Percentiles rank a stretch among this genome's conserved stretches.
Conservation (phyloP, 306 rosid species). For the Ochetophila trinervis region DNA sequence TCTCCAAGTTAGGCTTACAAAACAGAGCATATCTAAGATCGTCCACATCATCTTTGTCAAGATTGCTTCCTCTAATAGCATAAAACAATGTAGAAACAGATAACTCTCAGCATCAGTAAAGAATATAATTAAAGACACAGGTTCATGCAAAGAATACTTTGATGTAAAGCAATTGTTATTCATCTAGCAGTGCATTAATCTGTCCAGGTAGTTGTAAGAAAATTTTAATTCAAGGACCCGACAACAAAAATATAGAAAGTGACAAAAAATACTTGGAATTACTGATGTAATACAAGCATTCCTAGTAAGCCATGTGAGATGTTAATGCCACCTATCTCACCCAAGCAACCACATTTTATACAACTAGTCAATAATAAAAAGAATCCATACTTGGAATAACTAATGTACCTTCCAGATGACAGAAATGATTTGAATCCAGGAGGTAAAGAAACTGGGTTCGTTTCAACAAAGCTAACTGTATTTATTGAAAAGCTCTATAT, state of each 20-base stretch:
- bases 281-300: not conserved
- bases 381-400: constrained; percentile 2
- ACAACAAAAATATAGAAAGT: constrained; percentile 16
- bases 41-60: constrained; percentile 53
- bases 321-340: constrained; percentile 1
- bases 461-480: constrained; percentile 45
- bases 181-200: constrained; percentile 5
- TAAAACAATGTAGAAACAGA: not conserved
- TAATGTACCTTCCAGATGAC: constrained; percentile 71
- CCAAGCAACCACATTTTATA: not conserved
- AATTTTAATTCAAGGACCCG: constrained; percentile 72
- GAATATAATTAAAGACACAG: not conserved
- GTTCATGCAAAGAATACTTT: not conserved
- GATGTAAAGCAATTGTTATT: not conserved
- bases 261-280: not conserved
- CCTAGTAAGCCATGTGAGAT: not conserved
- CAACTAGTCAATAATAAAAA: not conserved
- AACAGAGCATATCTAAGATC: constrained; percentile 61
- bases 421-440: constrained; percentile 59
- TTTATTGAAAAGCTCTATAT: constrained; percentile 65
- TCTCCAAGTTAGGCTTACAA: constrained; percentile 70
- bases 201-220: constrained; percentile 44
- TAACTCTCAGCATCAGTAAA: constrained; percentile 15
- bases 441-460: constrained; percentile 51
- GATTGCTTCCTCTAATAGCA: constrained; percentile 62